Evolutionary conservation across 345 rosid species (phyloP), one percentile per base, ranked within the genome.

Genomic region (Brassica nigra): DNA sequence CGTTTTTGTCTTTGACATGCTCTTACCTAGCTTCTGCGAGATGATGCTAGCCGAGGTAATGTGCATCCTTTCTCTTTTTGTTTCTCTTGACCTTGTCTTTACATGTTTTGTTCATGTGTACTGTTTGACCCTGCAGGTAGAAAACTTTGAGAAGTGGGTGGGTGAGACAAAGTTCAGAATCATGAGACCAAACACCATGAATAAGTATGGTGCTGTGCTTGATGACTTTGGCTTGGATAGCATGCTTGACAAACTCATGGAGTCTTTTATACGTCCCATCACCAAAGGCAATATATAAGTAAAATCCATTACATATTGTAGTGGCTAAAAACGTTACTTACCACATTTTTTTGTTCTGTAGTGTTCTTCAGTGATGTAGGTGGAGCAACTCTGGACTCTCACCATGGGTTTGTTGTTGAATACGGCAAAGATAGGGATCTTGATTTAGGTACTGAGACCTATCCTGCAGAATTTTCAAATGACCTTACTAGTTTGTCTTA

Each of bases 171-270:
- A 89, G 75, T 87, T 91, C 83, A 82, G 89, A 76, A 89, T 93
- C 83, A 95, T 95, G 99, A 86, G 97, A 42, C 99, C 99, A 73
- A 93, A 93, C 84, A 95, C 98, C 2, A 91, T 95, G 99, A 95
- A 95, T 81, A 91, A 89, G 78, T 91, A 82, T 44, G 99, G 99
- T 55, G 98, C 89, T 65, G 98, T 95, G 58, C 94, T 95, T 84
- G 99, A 89, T 64, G 99, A 95, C 84, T 95, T 95, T 85, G 99
- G 97, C 71, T 81, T 93, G 64, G 97, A 95, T 79, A 78, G 84
- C 75, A 90, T 95, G 98, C 97, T 95, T 70, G 88, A 85, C 78
- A 87, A 82, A 80, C 83, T 95, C 81, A 85, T 95, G 97, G 91
- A 88, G 71, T 88, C 87, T 70, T 93, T 78, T 74, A 84, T 95